phyloP scores from a whole-genome alignment of 2,329 filamentous ascomycete species.

The Aspergillus sp. region DNA sequence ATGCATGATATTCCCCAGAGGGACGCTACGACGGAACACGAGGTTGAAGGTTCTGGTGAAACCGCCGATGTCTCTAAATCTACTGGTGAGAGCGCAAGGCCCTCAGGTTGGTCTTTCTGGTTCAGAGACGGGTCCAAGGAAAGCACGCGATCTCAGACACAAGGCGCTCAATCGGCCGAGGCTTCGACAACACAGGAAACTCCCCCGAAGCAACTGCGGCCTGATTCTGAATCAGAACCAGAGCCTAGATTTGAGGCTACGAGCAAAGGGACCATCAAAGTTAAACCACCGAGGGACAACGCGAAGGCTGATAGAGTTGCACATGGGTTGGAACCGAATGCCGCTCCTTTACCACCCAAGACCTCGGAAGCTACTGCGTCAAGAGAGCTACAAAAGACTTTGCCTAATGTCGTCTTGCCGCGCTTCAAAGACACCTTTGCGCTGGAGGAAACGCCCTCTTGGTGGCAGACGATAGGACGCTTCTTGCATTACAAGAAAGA shows the following conservation, averaged over 20 bases:
- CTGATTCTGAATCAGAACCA: slow-evolving; percentile 12
- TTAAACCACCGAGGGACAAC: slow-evolving; percentile 18
- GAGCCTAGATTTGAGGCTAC: slow-evolving; percentile 17
- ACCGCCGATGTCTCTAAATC: slow-evolving; percentile 14
- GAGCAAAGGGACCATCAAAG: slow-evolving; percentile 20
- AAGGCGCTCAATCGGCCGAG: slow-evolving; percentile 19
- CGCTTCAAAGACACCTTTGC: slow-evolving; percentile 39
- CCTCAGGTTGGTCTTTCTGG: slow-evolving; percentile 36
- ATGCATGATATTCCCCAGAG: slow-evolving; percentile 6
- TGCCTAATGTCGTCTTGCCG: slow-evolving; percentile 42
- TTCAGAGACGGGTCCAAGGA: slow-evolving; percentile 25
- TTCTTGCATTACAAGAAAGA: slow-evolving; percentile 45
- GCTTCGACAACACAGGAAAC: slow-evolving; percentile 13
- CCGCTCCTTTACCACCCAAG: slow-evolving; percentile 11
- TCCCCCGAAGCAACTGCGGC: slow-evolving; percentile 9
- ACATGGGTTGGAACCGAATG: slow-evolving; percentile 9
- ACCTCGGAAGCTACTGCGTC: slow-evolving; percentile 25
- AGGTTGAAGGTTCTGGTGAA: slow-evolving; percentile 11
- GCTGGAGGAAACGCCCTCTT: slow-evolving; percentile 46
- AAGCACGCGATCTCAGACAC: slow-evolving; percentile 11
- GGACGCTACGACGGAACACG: slow-evolving; percentile 5
- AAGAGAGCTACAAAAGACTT: slow-evolving; percentile 25
- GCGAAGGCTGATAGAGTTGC: slow-evolving; percentile 12
- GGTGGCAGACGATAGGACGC: slow-evolving; percentile 49
- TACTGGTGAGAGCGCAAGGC: slow-evolving; percentile 13